A percentile compares a stretch with the other conserved stretches of the same genome.
Evolutionary conservation across 495 filamentous ascomycete species (phyloP).

Genomic region (Talaromyces stipitatus): DNA sequence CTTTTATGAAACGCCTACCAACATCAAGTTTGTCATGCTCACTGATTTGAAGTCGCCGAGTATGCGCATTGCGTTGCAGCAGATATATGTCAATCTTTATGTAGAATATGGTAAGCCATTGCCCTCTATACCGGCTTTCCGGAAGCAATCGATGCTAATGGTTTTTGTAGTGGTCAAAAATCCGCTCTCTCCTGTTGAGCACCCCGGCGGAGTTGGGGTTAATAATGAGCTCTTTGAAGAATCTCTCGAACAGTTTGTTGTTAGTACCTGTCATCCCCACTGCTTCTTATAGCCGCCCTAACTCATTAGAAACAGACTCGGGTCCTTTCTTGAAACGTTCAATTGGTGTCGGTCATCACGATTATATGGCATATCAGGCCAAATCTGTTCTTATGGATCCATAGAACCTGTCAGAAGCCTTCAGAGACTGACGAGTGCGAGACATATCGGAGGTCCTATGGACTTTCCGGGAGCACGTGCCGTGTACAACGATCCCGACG

Average conservation of each 20-base stretch:
- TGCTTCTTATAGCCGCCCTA: background rate
- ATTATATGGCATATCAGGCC: too few relatives aligned
- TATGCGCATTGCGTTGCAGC: slow-evolving; percentile 87
- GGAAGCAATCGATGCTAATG: background rate
- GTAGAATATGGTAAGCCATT: slow-evolving; percentile 75
- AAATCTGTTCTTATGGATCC: too few relatives aligned
- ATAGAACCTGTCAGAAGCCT: too few relatives aligned
- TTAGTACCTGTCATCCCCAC: slow-evolving; percentile 19
- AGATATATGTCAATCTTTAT: slow-evolving; percentile 97
- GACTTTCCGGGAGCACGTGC: too few relatives aligned
- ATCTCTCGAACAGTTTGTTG: slow-evolving; percentile 80
- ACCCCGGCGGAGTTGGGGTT: slow-evolving; percentile 80
- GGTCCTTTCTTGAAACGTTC: background rate
- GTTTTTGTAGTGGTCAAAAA: slow-evolving; percentile 75
- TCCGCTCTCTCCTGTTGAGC: slow-evolving; percentile 81
- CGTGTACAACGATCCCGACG: too few relatives aligned
- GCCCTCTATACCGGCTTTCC: background rate
- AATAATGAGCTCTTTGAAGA: slow-evolving; percentile 92
- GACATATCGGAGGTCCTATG: too few relatives aligned
- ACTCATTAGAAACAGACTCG: background rate
- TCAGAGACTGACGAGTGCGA: too few relatives aligned
- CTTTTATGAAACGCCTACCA: slow-evolving; percentile 96
- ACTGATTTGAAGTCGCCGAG: slow-evolving; percentile 85
- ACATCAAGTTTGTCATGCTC: slow-evolving; percentile 92
- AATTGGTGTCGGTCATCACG: too few relatives aligned